Base-by-base conservation (phyloP, 495 filamentous ascomycete genomes). In the Penicillium waksmanii region DNA sequence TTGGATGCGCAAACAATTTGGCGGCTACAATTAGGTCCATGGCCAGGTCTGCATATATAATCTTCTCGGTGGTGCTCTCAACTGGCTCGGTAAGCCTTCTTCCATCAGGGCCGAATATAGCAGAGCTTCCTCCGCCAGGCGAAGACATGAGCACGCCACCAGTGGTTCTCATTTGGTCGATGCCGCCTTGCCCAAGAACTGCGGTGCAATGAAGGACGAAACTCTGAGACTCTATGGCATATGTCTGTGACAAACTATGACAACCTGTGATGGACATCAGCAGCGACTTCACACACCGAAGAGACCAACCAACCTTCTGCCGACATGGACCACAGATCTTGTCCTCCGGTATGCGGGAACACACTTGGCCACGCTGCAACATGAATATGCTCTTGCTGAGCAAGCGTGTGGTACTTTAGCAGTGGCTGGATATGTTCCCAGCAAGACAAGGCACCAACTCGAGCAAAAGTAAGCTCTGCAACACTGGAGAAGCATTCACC, bases 391-490 rank as follows among this genome's bases (percentile, higher is more conserved):
- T 82, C 84, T 1, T 73, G 62, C 63, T 84, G 83, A 0, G 70
- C 58, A 42, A 70, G 74, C 3, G 78, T 83, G 56, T 86, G 76
- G 54, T 83, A 87, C 63, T 85, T 86, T 18, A 89, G 72, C 13
- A 87, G 71, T 8, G 84, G 84, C 65, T 87, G 82, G 6, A 74
- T 73, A 64, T 87, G 84, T 60, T 89, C 84, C 83, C 80, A 86
- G 71, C 85, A 85, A 5, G 73, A 69, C 6, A 86, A 61, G 0
- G 66, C 66, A 2, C 83, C 83, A 17, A 85, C 74, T 38, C 77
- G 75, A 11, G 68, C 75, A 10, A 78, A 62, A 7, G 77, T 63
- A 3, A 76, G 64, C 23, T 82, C 73, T 0, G 63, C 77, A 1
- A 87, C 85, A 49, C 67, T 74, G 0, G 46, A 34, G 9, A 83